These are phyloP conservation scores for Tillandsia fasciculata DNA, from an alignment of 176 grass and related monocot species.

Conservation along the genomic window DNA sequence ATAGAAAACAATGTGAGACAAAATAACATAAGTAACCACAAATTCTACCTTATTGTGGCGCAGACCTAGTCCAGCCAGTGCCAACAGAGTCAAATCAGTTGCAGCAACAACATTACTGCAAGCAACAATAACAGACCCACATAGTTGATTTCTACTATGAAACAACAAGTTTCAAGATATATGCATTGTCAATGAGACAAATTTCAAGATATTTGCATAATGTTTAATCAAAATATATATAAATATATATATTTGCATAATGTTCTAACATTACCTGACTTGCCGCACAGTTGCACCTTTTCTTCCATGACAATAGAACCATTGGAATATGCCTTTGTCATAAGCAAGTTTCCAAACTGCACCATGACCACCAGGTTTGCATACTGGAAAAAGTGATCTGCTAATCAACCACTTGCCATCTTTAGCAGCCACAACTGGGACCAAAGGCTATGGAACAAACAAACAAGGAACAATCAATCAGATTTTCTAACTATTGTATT, in stretches of 20 bases:
- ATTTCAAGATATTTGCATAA: background rate
- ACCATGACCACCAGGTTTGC: conserved; percentile 96
- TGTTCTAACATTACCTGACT: conserved; percentile 59
- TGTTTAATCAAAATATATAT: background rate
- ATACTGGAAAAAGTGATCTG: conserved; percentile 54
- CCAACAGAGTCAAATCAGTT: conserved; percentile 91
- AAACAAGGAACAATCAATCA: background rate
- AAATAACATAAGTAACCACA: conserved; percentile 1
- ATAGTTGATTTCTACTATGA: no score
- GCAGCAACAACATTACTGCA: conserved; percentile 98
- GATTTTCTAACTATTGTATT: background rate
- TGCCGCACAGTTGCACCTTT: conserved; percentile 93
- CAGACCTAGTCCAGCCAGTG: conserved; percentile 79
- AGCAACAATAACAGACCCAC: conserved; percentile 11
- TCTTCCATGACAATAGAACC: conserved; percentile 65
- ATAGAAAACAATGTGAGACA: no score
- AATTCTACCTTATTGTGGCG: conserved; percentile 62
- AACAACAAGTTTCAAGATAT: background rate
- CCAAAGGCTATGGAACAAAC: conserved; percentile 61
- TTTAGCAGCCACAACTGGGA: conserved; percentile 72
- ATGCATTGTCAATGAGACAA: background rate
- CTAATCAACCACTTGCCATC: conserved; percentile 84
- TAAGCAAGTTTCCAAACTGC: conserved; percentile 94
- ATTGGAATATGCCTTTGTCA: conserved; percentile 74
- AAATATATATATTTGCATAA: background rate